These are phyloP conservation scores for Boletellus emodensis DNA, from an alignment of 768 basidiomycete species.

Conservation along the genomic window DNA sequence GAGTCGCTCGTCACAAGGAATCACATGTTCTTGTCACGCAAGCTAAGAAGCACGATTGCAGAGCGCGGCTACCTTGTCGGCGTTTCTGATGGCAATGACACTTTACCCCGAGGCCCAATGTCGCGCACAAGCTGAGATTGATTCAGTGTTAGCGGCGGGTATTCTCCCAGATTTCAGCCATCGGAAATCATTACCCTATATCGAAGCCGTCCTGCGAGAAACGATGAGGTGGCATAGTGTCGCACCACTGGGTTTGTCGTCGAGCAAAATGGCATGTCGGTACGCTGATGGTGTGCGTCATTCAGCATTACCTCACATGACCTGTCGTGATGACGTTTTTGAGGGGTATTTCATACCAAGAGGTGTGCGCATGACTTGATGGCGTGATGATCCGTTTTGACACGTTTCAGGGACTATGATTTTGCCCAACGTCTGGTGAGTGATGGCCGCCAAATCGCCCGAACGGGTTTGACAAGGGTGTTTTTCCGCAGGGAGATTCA, in stretches of 20 bases:
- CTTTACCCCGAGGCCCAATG: constrained; percentile 29
- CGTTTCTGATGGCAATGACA: constrained; percentile 30
- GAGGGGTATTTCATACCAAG: constrained; percentile 39
- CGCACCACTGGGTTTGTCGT: constrained; percentile 25
- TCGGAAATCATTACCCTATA: constrained; percentile 23
- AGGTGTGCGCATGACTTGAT: constrained; percentile 20
- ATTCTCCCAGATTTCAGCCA: constrained; percentile 26
- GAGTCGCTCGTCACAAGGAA: not conserved
- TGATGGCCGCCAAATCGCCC: not conserved
- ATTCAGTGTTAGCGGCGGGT: constrained; percentile 13
- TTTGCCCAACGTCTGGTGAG: constrained; percentile 29
- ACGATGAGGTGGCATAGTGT: constrained; percentile 33
- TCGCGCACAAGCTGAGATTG: constrained; percentile 31
- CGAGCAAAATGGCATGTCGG: not conserved
- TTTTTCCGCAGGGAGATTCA: constrained; percentile 24
- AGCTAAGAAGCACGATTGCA: constrained; percentile 2
- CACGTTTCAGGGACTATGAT: constrained; percentile 21
- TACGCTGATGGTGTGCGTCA: constrained; percentile 4
- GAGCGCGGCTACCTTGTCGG: constrained; percentile 21
- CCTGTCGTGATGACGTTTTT: constrained; percentile 40
- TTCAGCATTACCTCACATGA: constrained; percentile 28
- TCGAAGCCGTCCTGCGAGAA: constrained; percentile 30
- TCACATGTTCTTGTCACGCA: not conserved
- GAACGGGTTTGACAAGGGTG: not conserved
- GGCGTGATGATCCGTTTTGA: constrained; percentile 2